A percentile compares a stretch with the other conserved stretches of the same genome.
These are phyloP conservation scores for Salicornia ramosissima DNA, from an alignment of 148 eudicot species.

Conservation along the genomic window DNA sequence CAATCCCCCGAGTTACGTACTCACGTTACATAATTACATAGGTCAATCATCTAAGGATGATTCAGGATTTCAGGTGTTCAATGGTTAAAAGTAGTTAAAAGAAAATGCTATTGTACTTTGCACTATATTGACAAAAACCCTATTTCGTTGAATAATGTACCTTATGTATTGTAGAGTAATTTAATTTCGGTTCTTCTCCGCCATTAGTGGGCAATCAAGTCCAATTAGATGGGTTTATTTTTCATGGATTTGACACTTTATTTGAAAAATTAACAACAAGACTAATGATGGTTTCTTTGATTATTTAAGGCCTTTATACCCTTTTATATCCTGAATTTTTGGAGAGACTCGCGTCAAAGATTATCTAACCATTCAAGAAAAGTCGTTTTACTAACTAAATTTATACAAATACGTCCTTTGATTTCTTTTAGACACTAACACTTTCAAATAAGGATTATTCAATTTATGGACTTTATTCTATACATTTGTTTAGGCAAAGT, in stretches of 20 bases:
- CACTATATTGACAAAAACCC: background rate
- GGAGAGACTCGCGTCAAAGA: background rate
- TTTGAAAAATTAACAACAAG: background rate
- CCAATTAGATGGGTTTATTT: background rate
- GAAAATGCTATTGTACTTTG: background rate
- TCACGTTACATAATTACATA: too few species aligned
- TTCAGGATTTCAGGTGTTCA: too few species aligned
- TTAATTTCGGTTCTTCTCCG: background rate
- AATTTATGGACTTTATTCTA: too few species aligned
- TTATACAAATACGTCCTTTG: too few species aligned
- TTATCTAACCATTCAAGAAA: constrained; percentile 1
- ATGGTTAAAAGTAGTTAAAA: too few species aligned
- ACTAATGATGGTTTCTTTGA: background rate
- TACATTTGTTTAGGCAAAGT: too few species aligned
- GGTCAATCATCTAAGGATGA: too few species aligned
- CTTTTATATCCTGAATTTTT: background rate
- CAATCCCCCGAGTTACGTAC: too few species aligned
- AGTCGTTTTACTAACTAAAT: background rate
- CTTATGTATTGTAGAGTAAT: background rate
- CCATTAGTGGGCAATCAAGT: background rate
- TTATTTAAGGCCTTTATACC: too few species aligned
- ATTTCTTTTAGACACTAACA: too few species aligned
- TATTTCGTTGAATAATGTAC: background rate
- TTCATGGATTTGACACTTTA: background rate
- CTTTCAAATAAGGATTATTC: too few species aligned